A percentile compares a stretch with the other conserved stretches of the same genome.
Evolutionary conservation across 106 monocot species (phyloP).

Genomic region (Acorus calamus): DNA sequence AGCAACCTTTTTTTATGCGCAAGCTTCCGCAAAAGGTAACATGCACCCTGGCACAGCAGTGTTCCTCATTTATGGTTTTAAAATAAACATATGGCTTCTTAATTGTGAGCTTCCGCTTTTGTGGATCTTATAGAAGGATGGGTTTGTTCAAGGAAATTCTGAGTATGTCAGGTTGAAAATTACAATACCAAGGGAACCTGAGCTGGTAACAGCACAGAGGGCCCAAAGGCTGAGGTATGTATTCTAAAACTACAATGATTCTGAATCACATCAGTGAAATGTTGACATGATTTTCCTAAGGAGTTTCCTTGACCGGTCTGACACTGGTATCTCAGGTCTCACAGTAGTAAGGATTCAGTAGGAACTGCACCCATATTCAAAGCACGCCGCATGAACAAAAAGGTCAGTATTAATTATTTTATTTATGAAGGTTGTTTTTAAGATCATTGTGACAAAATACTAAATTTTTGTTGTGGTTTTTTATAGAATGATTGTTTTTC

Average conservation of each 20-base stretch:
- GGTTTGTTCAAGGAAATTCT: slow-evolving; percentile 14
- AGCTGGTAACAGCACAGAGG: slow-evolving; percentile 61
- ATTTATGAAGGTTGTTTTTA: neutral
- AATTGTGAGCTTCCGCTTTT: neutral
- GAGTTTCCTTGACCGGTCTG: slow-evolving; percentile 2
- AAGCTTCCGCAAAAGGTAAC: slow-evolving; percentile 63
- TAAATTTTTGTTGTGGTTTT: neutral
- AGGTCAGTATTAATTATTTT: slow-evolving; percentile 20
- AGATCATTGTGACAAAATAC: neutral
- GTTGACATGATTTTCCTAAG: slow-evolving; percentile 9
- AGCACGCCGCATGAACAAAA: slow-evolving; percentile 67
- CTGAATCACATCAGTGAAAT: neutral
- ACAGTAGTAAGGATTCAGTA: slow-evolving; percentile 12
- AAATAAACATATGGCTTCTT: neutral
- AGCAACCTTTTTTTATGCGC: slow-evolving; percentile 44
- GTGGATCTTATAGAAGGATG: slow-evolving; percentile 25
- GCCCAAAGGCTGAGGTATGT: slow-evolving; percentile 38
- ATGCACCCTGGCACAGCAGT: neutral
- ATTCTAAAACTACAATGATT: neutral
- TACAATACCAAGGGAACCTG: slow-evolving; percentile 79
- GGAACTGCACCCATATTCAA: slow-evolving; percentile 30
- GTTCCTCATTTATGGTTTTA: neutral
- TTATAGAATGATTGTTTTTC: slow-evolving; percentile 1
- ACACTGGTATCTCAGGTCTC: slow-evolving; percentile 23
- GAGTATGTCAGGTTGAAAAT: slow-evolving; percentile 35